Conservation (phyloP, 768 basidiomycete species). For the Tricholoma matsutake region DNA sequence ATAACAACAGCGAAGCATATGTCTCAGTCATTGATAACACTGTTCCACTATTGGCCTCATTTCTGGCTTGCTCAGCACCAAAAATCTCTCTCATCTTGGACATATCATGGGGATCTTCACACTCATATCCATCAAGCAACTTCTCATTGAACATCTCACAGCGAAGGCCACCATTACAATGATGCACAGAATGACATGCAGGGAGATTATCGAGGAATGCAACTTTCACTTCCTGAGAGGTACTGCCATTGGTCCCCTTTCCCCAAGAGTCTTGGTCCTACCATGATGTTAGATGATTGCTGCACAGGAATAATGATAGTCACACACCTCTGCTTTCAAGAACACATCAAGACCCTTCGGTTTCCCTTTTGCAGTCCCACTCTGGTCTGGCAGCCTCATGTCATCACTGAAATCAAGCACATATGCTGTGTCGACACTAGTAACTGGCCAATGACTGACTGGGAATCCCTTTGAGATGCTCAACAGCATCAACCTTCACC, state of each 20-base stretch:
- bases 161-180: not conserved
- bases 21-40: not conserved
- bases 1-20: not conserved
- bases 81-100: not conserved
- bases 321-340: not conserved
- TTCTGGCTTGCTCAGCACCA: not conserved
- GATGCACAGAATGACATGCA: not conserved
- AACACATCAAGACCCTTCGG: not conserved
- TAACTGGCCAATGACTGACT: not conserved
- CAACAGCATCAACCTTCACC: not conserved
- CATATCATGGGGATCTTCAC: not conserved
- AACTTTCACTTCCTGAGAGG: not conserved
- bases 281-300: not conserved
- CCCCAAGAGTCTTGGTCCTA: not conserved
- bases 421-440: not conserved
- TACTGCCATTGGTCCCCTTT: not conserved
- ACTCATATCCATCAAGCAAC: not conserved
- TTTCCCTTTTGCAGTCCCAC: not conserved
- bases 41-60: not conserved
- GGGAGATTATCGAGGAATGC: not conserved
- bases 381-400: not conserved
- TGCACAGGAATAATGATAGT: not conserved
- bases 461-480: not conserved
- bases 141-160: not conserved
- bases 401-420: not conserved